These are phyloP conservation scores for Alternaria sp. DNA, from an alignment of 2,329 filamentous ascomycete species.

Conservation along the genomic window DNA sequence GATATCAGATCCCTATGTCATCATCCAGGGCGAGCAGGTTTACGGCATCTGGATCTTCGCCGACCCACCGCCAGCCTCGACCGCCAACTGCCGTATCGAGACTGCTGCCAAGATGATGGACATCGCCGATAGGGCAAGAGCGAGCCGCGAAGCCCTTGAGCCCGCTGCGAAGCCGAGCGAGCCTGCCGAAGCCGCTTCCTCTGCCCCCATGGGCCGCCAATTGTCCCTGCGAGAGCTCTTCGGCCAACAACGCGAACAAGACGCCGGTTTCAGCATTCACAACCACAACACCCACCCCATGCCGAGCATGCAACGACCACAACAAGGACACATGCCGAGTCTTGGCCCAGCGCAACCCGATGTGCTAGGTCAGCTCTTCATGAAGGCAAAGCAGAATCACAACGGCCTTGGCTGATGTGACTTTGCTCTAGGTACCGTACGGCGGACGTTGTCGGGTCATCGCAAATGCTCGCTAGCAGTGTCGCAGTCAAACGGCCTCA, in stretches of 20 bases:
- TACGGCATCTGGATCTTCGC: slow-evolving; percentile 72
- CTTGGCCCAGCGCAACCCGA: slow-evolving; percentile 36
- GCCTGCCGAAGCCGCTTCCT: slow-evolving; percentile 41
- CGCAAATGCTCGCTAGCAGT: background rate
- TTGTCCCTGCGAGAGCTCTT: slow-evolving; percentile 64
- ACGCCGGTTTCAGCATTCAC: slow-evolving; percentile 61
- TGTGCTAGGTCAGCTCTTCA: slow-evolving; percentile 48
- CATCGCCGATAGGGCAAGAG: slow-evolving; percentile 62
- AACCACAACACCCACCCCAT: slow-evolving; percentile 50
- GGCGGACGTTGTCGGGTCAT: background rate
- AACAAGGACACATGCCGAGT: slow-evolving; percentile 24
- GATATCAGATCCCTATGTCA: slow-evolving; percentile 66
- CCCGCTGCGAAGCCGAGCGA: slow-evolving; percentile 38
- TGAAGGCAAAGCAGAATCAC: slow-evolving; percentile 49
- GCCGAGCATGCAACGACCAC: slow-evolving; percentile 50
- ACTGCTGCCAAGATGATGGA: slow-evolving; percentile 64
- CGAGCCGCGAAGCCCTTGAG: slow-evolving; percentile 57
- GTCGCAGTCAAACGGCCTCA: background rate
- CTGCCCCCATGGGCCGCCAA: slow-evolving; percentile 62
- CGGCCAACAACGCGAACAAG: slow-evolving; percentile 62
- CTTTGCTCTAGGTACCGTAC: slow-evolving; percentile 1
- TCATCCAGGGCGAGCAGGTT: slow-evolving; percentile 60
- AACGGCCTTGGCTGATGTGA: slow-evolving; percentile 41
- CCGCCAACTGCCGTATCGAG: slow-evolving; percentile 60
- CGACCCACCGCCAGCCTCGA: slow-evolving; percentile 65